phyloP scores from a whole-genome alignment of 2,329 filamentous ascomycete species.

The Ophiostoma quercus region DNA sequence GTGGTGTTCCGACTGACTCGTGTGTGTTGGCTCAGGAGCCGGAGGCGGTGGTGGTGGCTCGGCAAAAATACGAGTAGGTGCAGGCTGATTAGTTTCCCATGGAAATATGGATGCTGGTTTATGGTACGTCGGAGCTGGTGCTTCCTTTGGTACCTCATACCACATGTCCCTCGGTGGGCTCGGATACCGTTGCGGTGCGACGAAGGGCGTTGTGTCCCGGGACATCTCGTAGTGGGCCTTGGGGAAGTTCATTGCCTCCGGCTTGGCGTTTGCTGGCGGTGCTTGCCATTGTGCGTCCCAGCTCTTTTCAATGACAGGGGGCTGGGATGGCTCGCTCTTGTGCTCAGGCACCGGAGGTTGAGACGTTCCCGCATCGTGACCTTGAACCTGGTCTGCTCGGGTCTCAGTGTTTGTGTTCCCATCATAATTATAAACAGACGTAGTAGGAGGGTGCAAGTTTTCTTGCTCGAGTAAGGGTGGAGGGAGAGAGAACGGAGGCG shows the following conservation, averaged over 20 bases:
- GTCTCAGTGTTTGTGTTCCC: constrained; percentile 45
- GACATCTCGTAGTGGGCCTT: constrained; percentile 78
- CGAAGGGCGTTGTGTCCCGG: constrained; percentile 65
- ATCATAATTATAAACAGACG: constrained; percentile 33
- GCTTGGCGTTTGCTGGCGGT: constrained; percentile 62
- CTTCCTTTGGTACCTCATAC: constrained; percentile 1
- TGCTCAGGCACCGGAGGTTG: constrained; percentile 37
- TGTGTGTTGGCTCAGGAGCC: constrained; percentile 29
- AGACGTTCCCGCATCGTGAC: constrained; percentile 33
- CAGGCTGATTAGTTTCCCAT: constrained; percentile 70
- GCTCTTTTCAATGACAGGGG: constrained; percentile 29
- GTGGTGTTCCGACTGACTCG: constrained; percentile 29
- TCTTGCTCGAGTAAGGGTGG: background rate
- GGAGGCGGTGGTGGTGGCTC: constrained; percentile 34
- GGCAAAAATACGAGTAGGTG: constrained; percentile 59
- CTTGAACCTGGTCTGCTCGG: constrained; percentile 39
- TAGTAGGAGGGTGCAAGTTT: background rate
- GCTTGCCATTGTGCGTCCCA: constrained; percentile 57
- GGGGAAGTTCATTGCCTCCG: constrained; percentile 82
- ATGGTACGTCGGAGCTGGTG: constrained; percentile 37
- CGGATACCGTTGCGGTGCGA: constrained; percentile 70
- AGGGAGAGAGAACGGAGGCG: background rate
- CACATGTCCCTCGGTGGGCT: constrained; percentile 38
- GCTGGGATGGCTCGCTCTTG: constrained; percentile 34
- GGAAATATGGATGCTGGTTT: constrained; percentile 73